Evolutionary conservation across 306 rosid genomes (phyloP).

Genomic region (Cicer cuneatum): DNA sequence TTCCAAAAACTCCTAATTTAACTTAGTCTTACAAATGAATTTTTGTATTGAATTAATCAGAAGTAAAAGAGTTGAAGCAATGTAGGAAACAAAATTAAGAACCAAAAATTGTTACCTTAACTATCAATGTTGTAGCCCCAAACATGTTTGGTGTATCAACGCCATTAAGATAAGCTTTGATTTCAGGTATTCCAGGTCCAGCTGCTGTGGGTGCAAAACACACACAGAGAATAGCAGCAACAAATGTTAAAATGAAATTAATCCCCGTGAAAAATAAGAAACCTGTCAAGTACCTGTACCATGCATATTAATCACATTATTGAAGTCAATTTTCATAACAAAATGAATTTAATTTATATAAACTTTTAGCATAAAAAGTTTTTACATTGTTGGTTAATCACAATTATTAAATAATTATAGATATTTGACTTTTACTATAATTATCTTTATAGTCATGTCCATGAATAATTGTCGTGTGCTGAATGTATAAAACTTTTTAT

Average conservation of each 20-base stretch:
- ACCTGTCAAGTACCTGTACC: conserved; percentile 46
- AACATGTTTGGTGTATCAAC: conserved; percentile 48
- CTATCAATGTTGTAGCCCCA: conserved; percentile 46
- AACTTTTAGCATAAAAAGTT: too few species aligned
- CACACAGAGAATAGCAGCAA: conserved; percentile 48
- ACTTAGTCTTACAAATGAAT: not conserved
- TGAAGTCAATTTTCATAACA: not conserved
- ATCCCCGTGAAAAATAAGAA: conserved; percentile 42
- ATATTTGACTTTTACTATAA: too few species aligned
- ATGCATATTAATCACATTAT: conserved; percentile 27
- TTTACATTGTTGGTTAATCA: too few species aligned
- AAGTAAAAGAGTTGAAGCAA: not conserved
- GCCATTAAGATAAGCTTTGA: conserved; percentile 52
- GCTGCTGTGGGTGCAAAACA: conserved; percentile 54
- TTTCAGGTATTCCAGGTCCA: conserved; percentile 51
- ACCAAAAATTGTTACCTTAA: conserved; percentile 34
- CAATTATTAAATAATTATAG: too few species aligned
- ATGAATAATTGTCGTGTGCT: too few species aligned
- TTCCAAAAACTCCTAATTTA: not conserved
- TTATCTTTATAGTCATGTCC: too few species aligned
- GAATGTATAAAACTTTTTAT: too few species aligned
- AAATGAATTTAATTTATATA: too few species aligned
- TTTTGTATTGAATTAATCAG: not conserved
- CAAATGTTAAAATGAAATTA: conserved; percentile 41
- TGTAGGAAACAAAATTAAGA: not conserved